Base-by-base conservation (phyloP, 805 yeast species). In the Starmerella potacharoeniae region DNA sequence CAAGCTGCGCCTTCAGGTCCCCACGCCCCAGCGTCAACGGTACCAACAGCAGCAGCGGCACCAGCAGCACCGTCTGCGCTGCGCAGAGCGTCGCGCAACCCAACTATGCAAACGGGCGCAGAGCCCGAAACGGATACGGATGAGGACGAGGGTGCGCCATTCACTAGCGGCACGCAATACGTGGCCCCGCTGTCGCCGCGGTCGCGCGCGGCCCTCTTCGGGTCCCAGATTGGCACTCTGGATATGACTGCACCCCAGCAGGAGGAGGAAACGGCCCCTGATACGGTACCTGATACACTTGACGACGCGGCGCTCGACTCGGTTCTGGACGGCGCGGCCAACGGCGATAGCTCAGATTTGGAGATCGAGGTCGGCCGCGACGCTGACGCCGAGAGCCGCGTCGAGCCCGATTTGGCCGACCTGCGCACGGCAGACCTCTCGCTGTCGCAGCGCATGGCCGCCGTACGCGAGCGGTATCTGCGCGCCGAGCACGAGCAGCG, bases 361-460 rank as follows among this genome's bases (percentile, higher is more conserved):
- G 51, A 48, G 9, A 30, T 36, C 11, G 52, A 37, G 5, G 39
- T 45, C 8, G 48, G 46, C 16, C 30, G 48, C 13, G 55, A 37
- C 14, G 29, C 29, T 3, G 40, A 39, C 29, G 52, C 17, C 9
- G 41, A 41, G 43, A 44, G 13, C n/a, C 40, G 17, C 3, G 40
- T 33, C 28, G 49, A 36, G 47, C 58, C 58, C 6, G 60, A 58
- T 14, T 30, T 55, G n/a, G 28, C 55, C 11, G 55, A 52, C 31
- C 33, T 56, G 11, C 40, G 22, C 5, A 17, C 44, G 29, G 43
- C 42, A 4, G 36, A 46, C 28, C 34, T 53, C 28, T 35, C 60
- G 14, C 36, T 44, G 11, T 56, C 61, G 6, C 58, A 60, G 52
- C 58, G 54, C 8, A 36, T 58, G 54, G 51, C 51, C 28, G 63